Evolutionary conservation across 192 early-diverging fungal genomes (phyloP), one percentile per base, ranked within the genome.

Genomic region (Podochytrium sp.): DNA sequence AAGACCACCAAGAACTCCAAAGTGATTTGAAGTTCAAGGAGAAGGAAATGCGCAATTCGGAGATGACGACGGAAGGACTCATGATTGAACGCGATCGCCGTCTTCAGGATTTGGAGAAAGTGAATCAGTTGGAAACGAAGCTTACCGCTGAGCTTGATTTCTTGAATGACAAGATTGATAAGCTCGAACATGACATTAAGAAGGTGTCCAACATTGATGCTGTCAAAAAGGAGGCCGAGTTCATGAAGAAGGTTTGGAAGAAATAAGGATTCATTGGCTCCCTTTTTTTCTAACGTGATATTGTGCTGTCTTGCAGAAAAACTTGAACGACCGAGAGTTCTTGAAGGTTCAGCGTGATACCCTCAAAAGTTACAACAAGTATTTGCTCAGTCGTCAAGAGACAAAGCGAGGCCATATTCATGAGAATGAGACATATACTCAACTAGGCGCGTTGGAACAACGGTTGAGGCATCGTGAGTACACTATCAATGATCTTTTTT

Each of bases 1-100:
- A 82, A 49, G 84, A 67, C 3, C 84, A 83, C 33, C 55, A 84
- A 32, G 85, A 87, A 42, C 78, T 89, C 39, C 66, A 86, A 53
- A 80, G 82, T n/a, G 88, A 89, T 68, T 68, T 89, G 14, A 78
- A 81, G 58, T 79, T 86, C 65, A 89, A 89, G 63, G 83, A 89
- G 60, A 87, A 85, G 70, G 88, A 89, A 73, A 79, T 89, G 80
- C 76, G 76, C 41, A 89, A 84, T 53, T 81, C 85, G 0, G 86
- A 87, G 65, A 84, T 52, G 47, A 89, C 88, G 18, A 78, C 79
- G 75, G 83, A 85, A 39, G 85, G 81, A 4, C 58, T 89, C 2
- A 53, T 76, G 16, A 63, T 77, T 39, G 85, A 87, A 66, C 79
- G 84, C 37, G 85, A 85, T 34, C 75, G 81, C 32, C 60, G 81